Evolutionary conservation across 2,329 filamentous ascomycete genomes (phyloP).

Genomic region (Helicocarpus griseus): DNA sequence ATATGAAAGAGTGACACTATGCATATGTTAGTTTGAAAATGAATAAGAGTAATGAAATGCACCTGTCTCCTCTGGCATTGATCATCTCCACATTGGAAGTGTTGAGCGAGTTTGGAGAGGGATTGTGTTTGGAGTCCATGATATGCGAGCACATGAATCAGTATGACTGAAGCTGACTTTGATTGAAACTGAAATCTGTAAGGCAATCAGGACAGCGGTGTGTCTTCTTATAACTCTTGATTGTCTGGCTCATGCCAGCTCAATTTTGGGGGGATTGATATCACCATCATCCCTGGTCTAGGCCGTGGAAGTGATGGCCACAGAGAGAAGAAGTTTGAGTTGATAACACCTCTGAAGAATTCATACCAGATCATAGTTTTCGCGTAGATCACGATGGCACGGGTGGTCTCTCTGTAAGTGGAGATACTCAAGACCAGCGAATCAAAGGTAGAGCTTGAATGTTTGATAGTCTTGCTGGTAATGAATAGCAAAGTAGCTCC

Average conservation of each 20-base stretch:
- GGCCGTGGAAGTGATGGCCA: background rate
- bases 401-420: no score
- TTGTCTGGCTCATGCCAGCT: background rate
- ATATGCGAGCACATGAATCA: background rate
- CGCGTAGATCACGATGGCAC: no score
- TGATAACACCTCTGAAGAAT: no score
- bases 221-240: background rate
- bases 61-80: background rate
- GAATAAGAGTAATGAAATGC: background rate
- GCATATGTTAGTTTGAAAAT: background rate
- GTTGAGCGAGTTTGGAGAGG: background rate
- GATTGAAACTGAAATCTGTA: background rate
- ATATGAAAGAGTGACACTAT: background rate
- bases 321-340: no score
- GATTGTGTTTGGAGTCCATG: background rate
- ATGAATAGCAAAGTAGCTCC: no score
- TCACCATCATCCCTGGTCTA: background rate
- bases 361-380: no score
- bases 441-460: no score
- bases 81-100: background rate
- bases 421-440: no score
- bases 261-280: background rate
- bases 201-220: background rate
- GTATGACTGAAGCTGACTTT: background rate
- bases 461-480: no score